Evolutionary conservation across 176 grass and related monocot genomes (phyloP), one percentile per base, ranked within the genome.

Genomic region (Coix lacrymajobi): DNA sequence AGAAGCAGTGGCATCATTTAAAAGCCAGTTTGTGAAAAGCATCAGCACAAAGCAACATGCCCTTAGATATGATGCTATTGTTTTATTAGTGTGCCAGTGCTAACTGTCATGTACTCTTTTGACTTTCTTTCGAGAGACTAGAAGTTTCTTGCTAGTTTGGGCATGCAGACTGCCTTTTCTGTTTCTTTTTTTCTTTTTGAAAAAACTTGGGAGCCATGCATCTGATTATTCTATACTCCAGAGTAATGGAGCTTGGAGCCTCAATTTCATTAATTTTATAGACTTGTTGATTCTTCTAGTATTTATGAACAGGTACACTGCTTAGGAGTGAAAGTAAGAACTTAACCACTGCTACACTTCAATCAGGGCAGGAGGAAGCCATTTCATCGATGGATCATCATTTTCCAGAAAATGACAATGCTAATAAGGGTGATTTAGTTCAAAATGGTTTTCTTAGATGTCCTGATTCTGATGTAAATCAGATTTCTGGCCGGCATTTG

Each of bases 291-390:
- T 91, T 84, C 39, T 84, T 83, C 52, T 7, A 70, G 26, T 87
- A 73, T 91, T 86, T 72, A 49, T 83, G 62, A 41, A 68, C 85
- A 92, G 92, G 82, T 77, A 69, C 75, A 77, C 40, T 71, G 13
- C 64, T 69, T 73, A 85, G 34, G 68, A 71, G 57, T 61, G 87
- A 79, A 82, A 77, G 34, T 73, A 87, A 84, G 64, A 66, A 83
- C 56, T 56, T 80, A 32, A 46, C 69, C 45, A 57, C 73, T 69
- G 48, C n/a, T 26, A 75, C 79, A 79, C 62, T 79, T 45, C 19
- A 78, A 22, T 51, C 77, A 56, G 46, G 81, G 82, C 56, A 69
- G 25, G 52, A 79, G 60, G 89, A 90, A 80, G 82, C 40, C 8
- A 66, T 78, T 22, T 85, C 85, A 63, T 79, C 81, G 54, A 72